These are phyloP conservation scores for Paraphoma chrysanthemicola DNA, from an alignment of 2,329 filamentous ascomycete genomes.

Conservation along the genomic window DNA sequence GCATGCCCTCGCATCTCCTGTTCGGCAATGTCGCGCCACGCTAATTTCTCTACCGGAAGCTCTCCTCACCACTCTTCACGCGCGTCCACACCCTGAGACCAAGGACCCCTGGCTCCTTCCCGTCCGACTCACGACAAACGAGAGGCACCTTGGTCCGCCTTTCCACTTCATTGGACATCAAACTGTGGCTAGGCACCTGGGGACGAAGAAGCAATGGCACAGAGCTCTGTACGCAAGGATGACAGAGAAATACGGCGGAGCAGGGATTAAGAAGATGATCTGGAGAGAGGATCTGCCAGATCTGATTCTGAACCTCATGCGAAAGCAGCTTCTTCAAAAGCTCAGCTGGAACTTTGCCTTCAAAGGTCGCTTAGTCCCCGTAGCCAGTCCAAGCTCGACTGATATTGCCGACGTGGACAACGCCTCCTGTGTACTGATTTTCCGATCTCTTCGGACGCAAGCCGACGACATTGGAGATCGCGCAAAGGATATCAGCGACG, in stretches of 20 bases:
- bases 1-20: slow-evolving; percentile 65
- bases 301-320: slow-evolving; percentile 49
- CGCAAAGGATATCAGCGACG: slow-evolving; percentile 17
- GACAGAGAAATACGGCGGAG: slow-evolving; percentile 45
- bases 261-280: slow-evolving; percentile 41
- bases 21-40: slow-evolving; percentile 65
- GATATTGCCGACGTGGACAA: slow-evolving; percentile 36
- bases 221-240: slow-evolving; percentile 29
- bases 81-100: slow-evolving; percentile 63
- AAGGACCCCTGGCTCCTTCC: slow-evolving; percentile 65
- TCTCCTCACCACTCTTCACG: slow-evolving; percentile 69
- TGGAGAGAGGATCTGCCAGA: slow-evolving; percentile 59
- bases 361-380: slow-evolving; percentile 27
- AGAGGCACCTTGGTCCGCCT: slow-evolving; percentile 31
- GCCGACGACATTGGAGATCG: slow-evolving; percentile 30
- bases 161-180: slow-evolving; percentile 28
- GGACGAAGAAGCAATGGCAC: slow-evolving; percentile 31
- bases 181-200: slow-evolving; percentile 20
- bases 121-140: slow-evolving; percentile 34
- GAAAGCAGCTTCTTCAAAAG: slow-evolving; percentile 43
- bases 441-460: slow-evolving; percentile 30
- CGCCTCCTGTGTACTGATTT: slow-evolving; percentile 36
- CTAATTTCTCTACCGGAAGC: slow-evolving; percentile 60
- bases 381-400: slow-evolving; percentile 22
- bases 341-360: slow-evolving; percentile 44